Evolutionary conservation across 192 early-diverging fungal species (phyloP).

Genomic region (Backusella luteola): DNA sequence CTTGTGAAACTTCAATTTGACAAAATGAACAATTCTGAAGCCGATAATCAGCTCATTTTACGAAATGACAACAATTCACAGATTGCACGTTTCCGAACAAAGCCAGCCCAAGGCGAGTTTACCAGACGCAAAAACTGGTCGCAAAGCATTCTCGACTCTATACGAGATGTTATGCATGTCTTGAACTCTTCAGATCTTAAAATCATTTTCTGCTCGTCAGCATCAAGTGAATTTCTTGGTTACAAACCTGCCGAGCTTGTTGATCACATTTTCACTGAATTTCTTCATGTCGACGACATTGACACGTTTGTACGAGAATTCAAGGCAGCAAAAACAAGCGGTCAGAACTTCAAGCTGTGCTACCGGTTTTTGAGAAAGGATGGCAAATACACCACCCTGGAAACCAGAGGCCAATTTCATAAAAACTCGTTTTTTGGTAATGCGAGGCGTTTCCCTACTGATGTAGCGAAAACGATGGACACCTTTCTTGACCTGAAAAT

Average conservation of each 20-base stretch:
- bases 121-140: slow-evolving; percentile 40
- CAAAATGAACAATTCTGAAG: neutral
- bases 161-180: slow-evolving; percentile 36
- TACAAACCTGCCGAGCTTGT: slow-evolving; percentile 34
- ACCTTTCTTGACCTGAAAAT: slow-evolving; percentile 35
- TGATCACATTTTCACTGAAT: slow-evolving; percentile 26
- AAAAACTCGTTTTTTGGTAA: slow-evolving; percentile 32
- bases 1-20: neutral
- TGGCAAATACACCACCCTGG: slow-evolving; percentile 23
- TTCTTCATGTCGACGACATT: slow-evolving; percentile 35
- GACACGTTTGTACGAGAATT: slow-evolving; percentile 35
- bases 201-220: slow-evolving; percentile 31
- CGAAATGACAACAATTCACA: neutral
- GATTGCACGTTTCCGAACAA: neutral
- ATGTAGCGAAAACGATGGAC: slow-evolving; percentile 23
- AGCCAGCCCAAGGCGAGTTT: slow-evolving; percentile 22
- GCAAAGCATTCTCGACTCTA: slow-evolving; percentile 24
- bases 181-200: slow-evolving; percentile 19
- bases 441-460: slow-evolving; percentile 21
- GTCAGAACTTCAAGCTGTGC: slow-evolving; percentile 21
- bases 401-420: slow-evolving; percentile 28
- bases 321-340: neutral
- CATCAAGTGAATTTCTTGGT: slow-evolving; percentile 31
- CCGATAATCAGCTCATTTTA: neutral
- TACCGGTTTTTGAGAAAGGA: slow-evolving; percentile 33